phyloP scores from a whole-genome alignment of 306 rosid genomes.

The Alnus rubra region DNA sequence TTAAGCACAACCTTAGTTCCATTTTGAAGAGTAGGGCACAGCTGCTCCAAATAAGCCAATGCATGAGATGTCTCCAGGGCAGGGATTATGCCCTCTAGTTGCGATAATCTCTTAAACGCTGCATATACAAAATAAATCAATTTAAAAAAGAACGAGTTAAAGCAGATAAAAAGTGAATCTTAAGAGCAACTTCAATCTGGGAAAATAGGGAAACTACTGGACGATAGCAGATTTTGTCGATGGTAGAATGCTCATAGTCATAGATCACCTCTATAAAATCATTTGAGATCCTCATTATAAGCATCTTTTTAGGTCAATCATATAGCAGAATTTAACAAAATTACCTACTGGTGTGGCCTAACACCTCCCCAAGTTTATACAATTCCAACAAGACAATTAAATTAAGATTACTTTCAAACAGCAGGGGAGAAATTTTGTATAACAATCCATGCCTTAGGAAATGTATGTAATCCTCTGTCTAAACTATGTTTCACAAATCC shows the following conservation, averaged over 20 bases:
- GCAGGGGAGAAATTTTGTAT: no score
- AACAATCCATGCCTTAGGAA: no score
- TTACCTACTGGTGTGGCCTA: neutral
- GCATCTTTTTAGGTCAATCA: no score
- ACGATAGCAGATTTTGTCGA: no score
- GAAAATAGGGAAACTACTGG: neutral
- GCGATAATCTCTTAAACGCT: slow-evolving; percentile 83
- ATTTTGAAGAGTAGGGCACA: slow-evolving; percentile 75
- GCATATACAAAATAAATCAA: slow-evolving; percentile 22
- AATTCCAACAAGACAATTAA: neutral
- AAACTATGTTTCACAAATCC: neutral
- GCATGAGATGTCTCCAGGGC: slow-evolving; percentile 98
- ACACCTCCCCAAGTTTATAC: neutral
- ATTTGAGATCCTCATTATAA: no score
- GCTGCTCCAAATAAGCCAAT: slow-evolving; percentile 75
- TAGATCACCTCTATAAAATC: no score
- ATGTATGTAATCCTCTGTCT: neutral
- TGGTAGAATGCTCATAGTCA: no score
- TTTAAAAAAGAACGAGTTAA: neutral
- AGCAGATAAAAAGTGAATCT: neutral
- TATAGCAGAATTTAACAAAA: no score
- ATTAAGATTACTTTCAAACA: neutral
- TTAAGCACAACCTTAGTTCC: slow-evolving; percentile 78
- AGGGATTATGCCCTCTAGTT: slow-evolving; percentile 94
- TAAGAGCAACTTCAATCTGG: slow-evolving; percentile 15